Base-by-base conservation (phyloP, 768 basidiomycete genomes). In the Coprinopsis marcescibilis region DNA sequence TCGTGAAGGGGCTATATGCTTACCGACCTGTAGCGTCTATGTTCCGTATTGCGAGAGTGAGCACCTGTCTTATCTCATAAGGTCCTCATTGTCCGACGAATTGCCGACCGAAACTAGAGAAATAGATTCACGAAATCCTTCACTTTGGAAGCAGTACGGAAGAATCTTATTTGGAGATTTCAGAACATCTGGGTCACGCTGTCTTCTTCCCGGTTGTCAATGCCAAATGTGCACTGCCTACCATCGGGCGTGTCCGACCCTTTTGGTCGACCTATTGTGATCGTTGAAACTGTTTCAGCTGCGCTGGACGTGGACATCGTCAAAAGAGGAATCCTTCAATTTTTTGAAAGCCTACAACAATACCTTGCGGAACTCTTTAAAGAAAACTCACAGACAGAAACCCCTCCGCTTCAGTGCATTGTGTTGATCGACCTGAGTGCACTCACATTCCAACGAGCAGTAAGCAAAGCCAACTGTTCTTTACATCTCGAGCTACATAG, bases 91-190 rank as follows among this genome's bases (percentile, higher is more conserved):
- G 42, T 46, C 45, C 40, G 33, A n/a, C 26, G 17, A 44, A 33
- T 17, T 19, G 33, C 30, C 43, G 42, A 45, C 44, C 36, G 49
- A 38, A 39, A 55, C 25, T 61, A 89, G 85, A 76, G 81, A 52
- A 79, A 86, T 59, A 73, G 77, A 49, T 88, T 84, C 53, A 80
- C 73, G 30, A 67, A 68, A 43, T 77, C 81, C 0, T 80, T 83
- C 51, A 71, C 81, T 15, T 59, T 84, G 56, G 77, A 83, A 64
- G 73, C 77, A 26, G 66, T 81, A 29, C 70, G 73, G 44, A 69
- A 73, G 55, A 75, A 65, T 46, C 63, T 83, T 14, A 56, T 75
- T 43, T 84, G 82, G 83, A 77, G 83, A 45, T 57, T 77, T 49
- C 63, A 61, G 43, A 69, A 68, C 47, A 60, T 76, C 49, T 64